These are phyloP conservation scores for Rhynchosporium graminicola DNA, from an alignment of 2,329 filamentous ascomycete species.

Conservation along the genomic window DNA sequence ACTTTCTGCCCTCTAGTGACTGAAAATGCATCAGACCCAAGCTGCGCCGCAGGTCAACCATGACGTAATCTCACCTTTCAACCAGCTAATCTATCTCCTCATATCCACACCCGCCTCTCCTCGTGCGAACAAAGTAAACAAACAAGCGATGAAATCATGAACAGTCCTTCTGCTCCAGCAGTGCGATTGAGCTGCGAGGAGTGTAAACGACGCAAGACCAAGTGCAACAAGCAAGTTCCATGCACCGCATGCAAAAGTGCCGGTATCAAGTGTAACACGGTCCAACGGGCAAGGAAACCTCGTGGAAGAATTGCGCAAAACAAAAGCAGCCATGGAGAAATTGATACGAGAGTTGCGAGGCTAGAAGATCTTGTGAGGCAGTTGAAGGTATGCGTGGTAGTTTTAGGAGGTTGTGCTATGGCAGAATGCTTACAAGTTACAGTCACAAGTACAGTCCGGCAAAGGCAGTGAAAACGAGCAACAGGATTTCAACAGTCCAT, in stretches of 20 bases:
- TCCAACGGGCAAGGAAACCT: conserved; percentile 17
- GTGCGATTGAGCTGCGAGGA: conserved; percentile 18
- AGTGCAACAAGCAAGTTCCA: conserved; percentile 17
- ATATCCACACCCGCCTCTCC: too few species aligned
- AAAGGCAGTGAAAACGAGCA: background rate
- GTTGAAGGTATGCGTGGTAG: background rate
- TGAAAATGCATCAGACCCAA: too few species aligned
- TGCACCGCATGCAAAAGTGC: conserved; percentile 15
- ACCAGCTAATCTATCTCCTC: too few species aligned
- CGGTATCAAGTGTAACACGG: conserved; percentile 14
- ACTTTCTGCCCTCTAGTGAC: too few species aligned
- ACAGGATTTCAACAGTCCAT: background rate
- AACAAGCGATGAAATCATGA: background rate
- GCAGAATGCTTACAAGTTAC: background rate
- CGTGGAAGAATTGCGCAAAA: conserved; percentile 14
- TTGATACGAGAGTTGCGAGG: conserved; percentile 15
- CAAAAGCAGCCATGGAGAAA: background rate
- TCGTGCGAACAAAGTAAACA: background rate
- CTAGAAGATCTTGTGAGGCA: conserved; percentile 15
- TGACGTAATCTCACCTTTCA: too few species aligned
- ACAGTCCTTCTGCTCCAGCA: background rate
- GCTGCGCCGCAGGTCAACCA: too few species aligned
- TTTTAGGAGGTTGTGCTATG: too few species aligned
- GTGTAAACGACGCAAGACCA: conserved; percentile 18
- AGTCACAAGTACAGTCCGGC: conserved; percentile 11